Percentiles rank a stretch among this genome's conserved stretches.
Evolutionary conservation across 2,329 filamentous ascomycete genomes (phyloP).

Genomic region (Nigrospora sphaerica): DNA sequence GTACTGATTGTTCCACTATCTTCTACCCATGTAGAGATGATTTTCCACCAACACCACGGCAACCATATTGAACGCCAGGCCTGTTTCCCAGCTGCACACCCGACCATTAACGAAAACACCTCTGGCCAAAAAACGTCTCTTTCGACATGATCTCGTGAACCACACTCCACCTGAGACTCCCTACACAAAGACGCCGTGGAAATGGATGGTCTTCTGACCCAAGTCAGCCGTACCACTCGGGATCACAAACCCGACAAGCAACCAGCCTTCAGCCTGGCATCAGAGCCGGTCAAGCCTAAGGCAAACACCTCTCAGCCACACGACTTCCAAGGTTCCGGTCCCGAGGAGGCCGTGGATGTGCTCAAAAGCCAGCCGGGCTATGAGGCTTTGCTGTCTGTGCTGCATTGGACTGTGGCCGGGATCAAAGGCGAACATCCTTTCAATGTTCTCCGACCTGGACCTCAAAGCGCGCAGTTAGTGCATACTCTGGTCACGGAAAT

Average conservation of each 20-base stretch:
- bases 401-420: slow-evolving; percentile 42
- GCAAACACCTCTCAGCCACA: slow-evolving; percentile 2
- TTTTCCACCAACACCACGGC: too few species aligned
- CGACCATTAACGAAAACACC: too few species aligned
- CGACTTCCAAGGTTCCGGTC: slow-evolving; percentile 19
- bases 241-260: slow-evolving; percentile 26
- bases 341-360: slow-evolving; percentile 48
- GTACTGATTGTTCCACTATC: too few species aligned
- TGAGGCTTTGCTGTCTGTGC: slow-evolving; percentile 41
- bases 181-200: not conserved
- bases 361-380: slow-evolving; percentile 58
- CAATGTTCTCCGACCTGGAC: slow-evolving; percentile 55
- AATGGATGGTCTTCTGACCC: slow-evolving; percentile 52
- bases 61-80: too few species aligned
- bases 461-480: slow-evolving; percentile 67
- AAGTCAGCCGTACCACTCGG: slow-evolving; percentile 44
- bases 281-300: slow-evolving; percentile 14
- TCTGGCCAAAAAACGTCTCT: too few species aligned
- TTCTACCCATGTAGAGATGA: too few species aligned
- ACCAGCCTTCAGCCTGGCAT: slow-evolving; percentile 27
- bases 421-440: slow-evolving; percentile 27
- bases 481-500: slow-evolving; percentile 68
- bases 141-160: too few species aligned
- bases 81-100: too few species aligned
- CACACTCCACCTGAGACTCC: too few species aligned